These are phyloP conservation scores for Wickerhamiella spandovensis DNA, from an alignment of 805 yeast species.

Conservation along the genomic window DNA sequence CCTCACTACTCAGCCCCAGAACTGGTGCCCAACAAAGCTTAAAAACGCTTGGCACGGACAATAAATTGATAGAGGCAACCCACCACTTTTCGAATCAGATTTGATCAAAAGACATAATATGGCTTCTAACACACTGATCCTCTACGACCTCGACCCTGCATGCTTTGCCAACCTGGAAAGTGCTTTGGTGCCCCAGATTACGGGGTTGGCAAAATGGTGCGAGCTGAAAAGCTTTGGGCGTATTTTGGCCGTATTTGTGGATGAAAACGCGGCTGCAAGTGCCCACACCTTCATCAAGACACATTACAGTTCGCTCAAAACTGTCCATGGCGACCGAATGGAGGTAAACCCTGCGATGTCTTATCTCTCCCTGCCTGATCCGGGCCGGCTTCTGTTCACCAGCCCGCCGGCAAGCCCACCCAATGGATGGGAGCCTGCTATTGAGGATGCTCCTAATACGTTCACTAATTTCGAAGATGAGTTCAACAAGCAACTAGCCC, in stretches of 20 bases:
- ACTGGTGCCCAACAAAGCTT: not conserved
- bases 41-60: not conserved
- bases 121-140: conserved; percentile 8
- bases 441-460: conserved; percentile 17
- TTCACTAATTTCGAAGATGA: conserved; percentile 13
- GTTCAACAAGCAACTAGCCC: conserved; percentile 11
- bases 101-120: not conserved
- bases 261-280: conserved; percentile 8
- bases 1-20: not conserved
- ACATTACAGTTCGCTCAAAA: not conserved
- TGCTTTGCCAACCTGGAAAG: conserved; percentile 1
- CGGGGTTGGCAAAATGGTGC: conserved; percentile 5
- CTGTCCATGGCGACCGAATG: conserved; percentile 4
- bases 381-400: conserved; percentile 16
- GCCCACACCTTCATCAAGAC: not conserved
- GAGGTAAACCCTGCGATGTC: not conserved
- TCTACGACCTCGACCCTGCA: conserved; percentile 9
- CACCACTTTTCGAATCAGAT: not conserved
- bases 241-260: conserved; percentile 14
- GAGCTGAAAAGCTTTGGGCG: conserved; percentile 15
- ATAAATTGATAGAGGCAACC: not conserved
- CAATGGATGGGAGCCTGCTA: conserved; percentile 13
- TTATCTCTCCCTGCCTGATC: conserved; percentile 14
- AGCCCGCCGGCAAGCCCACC: conserved; percentile 20
- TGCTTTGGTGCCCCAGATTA: not conserved